These are phyloP conservation scores for Imleria badia DNA, from an alignment of 768 basidiomycete genomes.

Conservation along the genomic window DNA sequence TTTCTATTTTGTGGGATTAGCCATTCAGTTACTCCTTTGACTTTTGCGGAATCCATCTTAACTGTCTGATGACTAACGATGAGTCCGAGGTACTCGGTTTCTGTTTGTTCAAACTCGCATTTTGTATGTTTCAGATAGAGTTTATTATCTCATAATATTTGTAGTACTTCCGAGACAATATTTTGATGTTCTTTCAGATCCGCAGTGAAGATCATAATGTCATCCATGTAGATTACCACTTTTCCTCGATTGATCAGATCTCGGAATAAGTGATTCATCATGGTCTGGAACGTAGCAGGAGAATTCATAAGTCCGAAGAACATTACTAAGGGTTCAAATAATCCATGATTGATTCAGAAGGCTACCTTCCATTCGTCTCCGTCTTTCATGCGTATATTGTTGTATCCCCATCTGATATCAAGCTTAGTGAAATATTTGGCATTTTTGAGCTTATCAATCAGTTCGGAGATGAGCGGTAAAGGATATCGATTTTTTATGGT, in stretches of 20 bases:
- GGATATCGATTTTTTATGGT: too few species aligned
- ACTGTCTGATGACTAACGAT: neutral
- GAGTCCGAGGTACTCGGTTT: neutral
- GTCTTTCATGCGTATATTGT: slow-evolving; percentile 28
- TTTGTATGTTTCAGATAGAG: neutral
- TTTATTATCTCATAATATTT: neutral
- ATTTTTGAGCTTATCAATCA: slow-evolving; percentile 21
- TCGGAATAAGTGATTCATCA: slow-evolving; percentile 25
- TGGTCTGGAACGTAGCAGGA: slow-evolving; percentile 23
- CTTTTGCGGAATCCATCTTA: neutral
- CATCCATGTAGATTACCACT: slow-evolving; percentile 39
- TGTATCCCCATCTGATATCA: slow-evolving; percentile 35
- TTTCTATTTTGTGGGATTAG: accelerated
- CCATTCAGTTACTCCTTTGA: neutral
- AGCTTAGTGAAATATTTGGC: slow-evolving; percentile 28
- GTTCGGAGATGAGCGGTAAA: too few species aligned
- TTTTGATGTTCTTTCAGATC: slow-evolving; percentile 28
- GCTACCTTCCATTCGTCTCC: slow-evolving; percentile 36
- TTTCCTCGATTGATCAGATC: slow-evolving; percentile 10
- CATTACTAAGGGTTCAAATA: neutral
- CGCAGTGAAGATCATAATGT: slow-evolving; percentile 38
- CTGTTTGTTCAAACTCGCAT: neutral
- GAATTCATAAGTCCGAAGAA: slow-evolving; percentile 3
- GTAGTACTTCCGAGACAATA: neutral
- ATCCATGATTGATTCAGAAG: slow-evolving; percentile 11